Evolutionary conservation across 2,329 filamentous ascomycete species (phyloP).

Genomic region (Mariannaea elegans): DNA sequence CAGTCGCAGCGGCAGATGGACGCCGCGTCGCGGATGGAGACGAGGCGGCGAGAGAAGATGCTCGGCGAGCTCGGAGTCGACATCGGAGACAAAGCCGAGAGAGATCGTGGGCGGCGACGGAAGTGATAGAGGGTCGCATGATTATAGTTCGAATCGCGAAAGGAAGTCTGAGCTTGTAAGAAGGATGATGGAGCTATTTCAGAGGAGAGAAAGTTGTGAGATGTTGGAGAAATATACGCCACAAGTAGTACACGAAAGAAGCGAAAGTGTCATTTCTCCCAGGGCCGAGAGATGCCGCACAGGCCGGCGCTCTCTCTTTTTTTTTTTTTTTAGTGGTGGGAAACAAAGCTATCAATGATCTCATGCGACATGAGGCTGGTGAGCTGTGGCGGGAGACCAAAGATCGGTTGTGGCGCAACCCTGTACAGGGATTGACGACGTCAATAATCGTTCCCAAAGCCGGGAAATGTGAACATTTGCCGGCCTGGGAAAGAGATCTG

Average conservation of each 20-base stretch:
- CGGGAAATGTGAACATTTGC: not conserved
- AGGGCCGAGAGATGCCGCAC: slow-evolving; percentile 14
- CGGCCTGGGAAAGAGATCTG: not conserved
- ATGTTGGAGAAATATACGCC: not conserved
- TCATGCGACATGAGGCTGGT: slow-evolving; percentile 3
- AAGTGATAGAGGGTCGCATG: slow-evolving; percentile 41
- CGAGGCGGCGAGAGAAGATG: slow-evolving; percentile 32
- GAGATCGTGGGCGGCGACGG: slow-evolving; percentile 38
- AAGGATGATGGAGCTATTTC: not conserved
- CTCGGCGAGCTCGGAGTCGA: slow-evolving; percentile 41
- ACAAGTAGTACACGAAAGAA: not conserved
- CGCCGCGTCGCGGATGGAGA: slow-evolving; percentile 15
- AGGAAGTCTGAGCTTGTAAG: not conserved
- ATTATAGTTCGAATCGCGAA: not conserved
- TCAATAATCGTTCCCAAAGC: not conserved
- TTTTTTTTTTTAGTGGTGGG: slow-evolving; percentile 2
- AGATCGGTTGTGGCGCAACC: not conserved
- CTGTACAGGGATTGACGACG: too few species aligned
- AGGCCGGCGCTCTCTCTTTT: not conserved
- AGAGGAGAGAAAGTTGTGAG: too few species aligned
- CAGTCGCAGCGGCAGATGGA: slow-evolving; percentile 17
- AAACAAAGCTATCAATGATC: not conserved
- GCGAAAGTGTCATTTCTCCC: not conserved
- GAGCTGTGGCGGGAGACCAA: not conserved
- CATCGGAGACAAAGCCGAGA: slow-evolving; percentile 48